These are phyloP conservation scores for Hymenoscyphus linearis DNA, from an alignment of 2,329 filamentous ascomycete genomes.

Conservation along the genomic window DNA sequence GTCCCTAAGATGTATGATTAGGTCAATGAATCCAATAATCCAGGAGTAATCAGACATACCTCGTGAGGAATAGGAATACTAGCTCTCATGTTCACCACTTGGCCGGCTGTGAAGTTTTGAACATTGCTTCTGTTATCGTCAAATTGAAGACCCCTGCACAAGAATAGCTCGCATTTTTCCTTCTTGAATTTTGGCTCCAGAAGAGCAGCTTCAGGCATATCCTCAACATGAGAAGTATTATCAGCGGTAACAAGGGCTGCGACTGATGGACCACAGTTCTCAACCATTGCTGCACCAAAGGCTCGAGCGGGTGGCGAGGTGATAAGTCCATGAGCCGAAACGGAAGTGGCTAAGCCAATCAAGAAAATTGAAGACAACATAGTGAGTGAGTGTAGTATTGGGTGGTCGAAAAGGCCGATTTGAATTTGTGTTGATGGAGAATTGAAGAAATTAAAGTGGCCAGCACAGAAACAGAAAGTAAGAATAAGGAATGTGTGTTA, in stretches of 20 bases:
- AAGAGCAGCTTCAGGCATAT: constrained; percentile 33
- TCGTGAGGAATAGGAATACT: constrained; percentile 44
- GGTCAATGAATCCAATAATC: background rate
- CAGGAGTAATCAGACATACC: background rate
- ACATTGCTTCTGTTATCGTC: constrained; percentile 39
- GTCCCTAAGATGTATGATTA: constrained; percentile 31
- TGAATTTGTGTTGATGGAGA: constrained; percentile 4
- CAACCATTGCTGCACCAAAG: constrained; percentile 38
- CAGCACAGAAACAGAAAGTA: constrained; percentile 15
- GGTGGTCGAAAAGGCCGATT: background rate
- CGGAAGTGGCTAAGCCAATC: constrained; percentile 21
- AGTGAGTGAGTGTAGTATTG: background rate
- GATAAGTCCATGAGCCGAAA: constrained; percentile 42
- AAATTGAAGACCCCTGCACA: constrained; percentile 44
- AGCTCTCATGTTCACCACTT: constrained; percentile 39
- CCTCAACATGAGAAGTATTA: constrained; percentile 29
- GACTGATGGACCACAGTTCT: constrained; percentile 40
- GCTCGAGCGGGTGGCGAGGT: constrained; percentile 36
- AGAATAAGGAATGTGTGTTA: constrained; percentile 1
- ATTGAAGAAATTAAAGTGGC: constrained; percentile 14
- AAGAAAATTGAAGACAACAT: constrained; percentile 2
- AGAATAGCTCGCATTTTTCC: constrained; percentile 36
- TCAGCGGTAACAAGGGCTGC: constrained; percentile 28
- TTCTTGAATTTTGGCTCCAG: constrained; percentile 25
- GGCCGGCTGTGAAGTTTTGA: constrained; percentile 39